phyloP scores from a whole-genome alignment of 257 asterid species.

The Solanum sejunctum region DNA sequence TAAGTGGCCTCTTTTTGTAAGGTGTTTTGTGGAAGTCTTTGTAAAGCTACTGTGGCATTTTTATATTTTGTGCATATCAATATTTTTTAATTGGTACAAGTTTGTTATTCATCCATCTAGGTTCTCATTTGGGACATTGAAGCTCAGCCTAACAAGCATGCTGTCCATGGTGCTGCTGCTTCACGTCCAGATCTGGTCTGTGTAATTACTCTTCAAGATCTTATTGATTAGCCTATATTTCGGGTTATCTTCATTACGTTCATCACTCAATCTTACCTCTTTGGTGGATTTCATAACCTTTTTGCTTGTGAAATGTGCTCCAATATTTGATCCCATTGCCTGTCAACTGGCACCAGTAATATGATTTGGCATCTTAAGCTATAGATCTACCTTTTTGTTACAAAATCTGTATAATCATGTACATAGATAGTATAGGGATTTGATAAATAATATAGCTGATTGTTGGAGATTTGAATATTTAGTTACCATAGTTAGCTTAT shows the following conservation, averaged over 20 bases:
- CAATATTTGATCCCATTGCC: not conserved
- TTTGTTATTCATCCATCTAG: constrained; percentile 18
- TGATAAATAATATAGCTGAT: too few species aligned
- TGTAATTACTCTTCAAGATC: not conserved
- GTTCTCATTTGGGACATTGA: constrained; percentile 98
- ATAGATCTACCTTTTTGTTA: too few species aligned
- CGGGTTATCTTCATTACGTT: not conserved
- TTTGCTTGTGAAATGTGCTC: not conserved
- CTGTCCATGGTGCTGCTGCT: constrained; percentile 71
- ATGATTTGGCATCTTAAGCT: not conserved
- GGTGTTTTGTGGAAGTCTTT: not conserved
- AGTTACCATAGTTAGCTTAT: too few species aligned
- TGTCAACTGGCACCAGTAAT: not conserved
- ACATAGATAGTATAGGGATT: too few species aligned
- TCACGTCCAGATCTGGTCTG: constrained; percentile 90
- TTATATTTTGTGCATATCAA: not conserved
- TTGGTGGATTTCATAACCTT: not conserved
- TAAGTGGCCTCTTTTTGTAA: constrained; percentile 19
- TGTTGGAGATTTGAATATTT: too few species aligned
- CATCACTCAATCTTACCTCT: not conserved
- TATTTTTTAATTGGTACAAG: not conserved
- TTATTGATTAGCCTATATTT: not conserved
- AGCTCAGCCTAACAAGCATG: constrained; percentile 90
- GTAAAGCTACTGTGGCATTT: not conserved
- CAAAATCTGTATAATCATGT: too few species aligned